phyloP scores from a whole-genome alignment of 257 asterid genomes.

The Plantago ovata region DNA sequence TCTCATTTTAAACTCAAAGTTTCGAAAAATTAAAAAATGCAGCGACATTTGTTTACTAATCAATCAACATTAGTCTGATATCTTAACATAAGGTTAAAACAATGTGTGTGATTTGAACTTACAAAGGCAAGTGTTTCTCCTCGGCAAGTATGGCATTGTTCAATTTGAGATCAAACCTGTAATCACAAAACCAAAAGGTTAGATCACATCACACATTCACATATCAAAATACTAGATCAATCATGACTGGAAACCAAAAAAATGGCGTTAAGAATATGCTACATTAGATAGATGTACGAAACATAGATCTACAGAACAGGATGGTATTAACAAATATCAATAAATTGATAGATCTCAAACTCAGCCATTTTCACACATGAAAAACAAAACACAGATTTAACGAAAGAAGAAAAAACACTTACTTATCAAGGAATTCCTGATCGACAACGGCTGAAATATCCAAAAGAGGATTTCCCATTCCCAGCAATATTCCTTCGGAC shows the following conservation, averaged over 20 bases:
- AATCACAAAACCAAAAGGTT: neutral
- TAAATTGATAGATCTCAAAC: slow-evolving; percentile 11
- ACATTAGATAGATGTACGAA: neutral
- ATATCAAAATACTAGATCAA: slow-evolving; percentile 6
- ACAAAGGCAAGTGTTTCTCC: slow-evolving; percentile 79
- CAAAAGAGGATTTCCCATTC: slow-evolving; percentile 81
- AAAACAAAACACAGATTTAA: neutral
- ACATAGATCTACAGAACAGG: neutral
- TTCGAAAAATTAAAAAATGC: no score
- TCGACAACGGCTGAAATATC: slow-evolving; percentile 74
- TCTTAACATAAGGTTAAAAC: neutral
- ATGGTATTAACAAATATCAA: neutral
- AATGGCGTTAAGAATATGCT: no score
- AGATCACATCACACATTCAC: no score
- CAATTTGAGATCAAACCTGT: slow-evolving; percentile 46
- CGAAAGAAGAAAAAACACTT: slow-evolving; percentile 4
- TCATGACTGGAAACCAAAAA: neutral
- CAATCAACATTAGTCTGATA: no score
- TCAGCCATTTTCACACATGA: neutral
- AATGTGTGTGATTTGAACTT: slow-evolving; percentile 18
- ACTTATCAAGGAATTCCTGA: slow-evolving; percentile 61
- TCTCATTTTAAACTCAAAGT: no score
- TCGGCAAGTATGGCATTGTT: slow-evolving; percentile 83
- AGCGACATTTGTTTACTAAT: no score
- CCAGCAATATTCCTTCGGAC: slow-evolving; percentile 53